Evolutionary conservation across 2,329 filamentous ascomycete genomes (phyloP), one percentile per base, ranked within the genome.

Genomic region (Byssochlamys sp.): DNA sequence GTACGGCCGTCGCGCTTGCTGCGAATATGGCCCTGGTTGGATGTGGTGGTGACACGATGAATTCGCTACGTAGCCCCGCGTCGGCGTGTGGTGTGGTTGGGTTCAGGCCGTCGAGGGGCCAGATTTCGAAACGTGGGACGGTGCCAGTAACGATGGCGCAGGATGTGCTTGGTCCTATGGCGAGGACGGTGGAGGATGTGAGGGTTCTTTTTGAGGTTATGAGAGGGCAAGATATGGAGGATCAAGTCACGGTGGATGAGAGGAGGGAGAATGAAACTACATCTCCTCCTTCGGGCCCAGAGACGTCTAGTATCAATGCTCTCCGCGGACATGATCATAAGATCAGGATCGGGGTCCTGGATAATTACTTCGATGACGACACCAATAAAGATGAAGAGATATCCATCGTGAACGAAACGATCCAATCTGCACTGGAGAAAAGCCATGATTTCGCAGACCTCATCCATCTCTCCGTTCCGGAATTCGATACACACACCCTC

Each of bases 31-130:
- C 80, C 1, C 75, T 87, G 0, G 74, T 84, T 2, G 83, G 80
- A 0, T 81, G 80, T 9, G 83, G 83, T 1, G 83, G 80, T 1
- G 82, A 85, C 61, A 84, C 83, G 0, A 80, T 86, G 55, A 87
- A 87, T 65, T 84, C 81, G 5, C 69, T 86, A 7, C 75, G 82
- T 14, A 85, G 80, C 56, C 84, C 84, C 0, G 84, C 84, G 11
- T 83, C 79, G 50, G 83, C 83, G 2, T 85, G 84, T 60, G 79
- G 77, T 11, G 70, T 86, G 24, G 83, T 83, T 60, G 84, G 83
- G 60, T 76, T 85, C 55, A 73, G 84, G 25, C 84, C 84, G 2
- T 83, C 81, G 0, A 66, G 75, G 29, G 81, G 82, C 0, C 63
- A 81, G n/a, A 71, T 85, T 12, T 77, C 77, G 0, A 67, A 76